Percentiles rank a stretch among this genome's conserved stretches.
These are phyloP conservation scores for Mycena haematopus DNA, from an alignment of 768 basidiomycete species.

Conservation along the genomic window DNA sequence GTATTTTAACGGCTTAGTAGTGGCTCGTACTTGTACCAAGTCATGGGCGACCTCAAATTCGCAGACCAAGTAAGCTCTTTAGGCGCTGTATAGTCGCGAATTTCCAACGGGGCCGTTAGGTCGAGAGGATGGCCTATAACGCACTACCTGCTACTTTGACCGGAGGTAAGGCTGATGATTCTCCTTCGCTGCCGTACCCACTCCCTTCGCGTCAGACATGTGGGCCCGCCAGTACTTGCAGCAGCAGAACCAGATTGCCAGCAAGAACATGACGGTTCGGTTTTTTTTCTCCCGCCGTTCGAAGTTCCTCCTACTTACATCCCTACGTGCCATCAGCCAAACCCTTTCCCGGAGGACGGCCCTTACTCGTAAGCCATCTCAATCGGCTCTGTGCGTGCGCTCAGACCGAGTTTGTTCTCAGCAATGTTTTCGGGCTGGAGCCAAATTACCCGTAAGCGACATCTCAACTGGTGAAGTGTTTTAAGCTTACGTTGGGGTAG, in stretches of 20 bases:
- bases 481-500: no score
- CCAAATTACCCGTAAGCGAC: slow-evolving; percentile 46
- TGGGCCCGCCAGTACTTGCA: slow-evolving; percentile 66
- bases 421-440: slow-evolving; percentile 49
- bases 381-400: no score
- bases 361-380: neutral
- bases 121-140: slow-evolving; percentile 50
- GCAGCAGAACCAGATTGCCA: slow-evolving; percentile 62
- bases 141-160: slow-evolving; percentile 47
- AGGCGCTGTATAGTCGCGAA: neutral
- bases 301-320: slow-evolving; percentile 2
- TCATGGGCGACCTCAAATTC: slow-evolving; percentile 59
- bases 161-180: slow-evolving; percentile 37
- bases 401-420: neutral
- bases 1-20: slow-evolving; percentile 33
- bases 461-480: neutral
- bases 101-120: slow-evolving; percentile 4
- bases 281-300: slow-evolving; percentile 22
- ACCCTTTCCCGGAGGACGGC: slow-evolving; percentile 62
- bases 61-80: slow-evolving; percentile 48
- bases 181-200: neutral
- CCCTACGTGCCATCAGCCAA: slow-evolving; percentile 36
- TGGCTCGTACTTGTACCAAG: slow-evolving; percentile 61
- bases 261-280: slow-evolving; percentile 61
- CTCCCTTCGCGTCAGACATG: slow-evolving; percentile 47